phyloP scores from a whole-genome alignment of 2,329 filamentous ascomycete genomes.

The Aspergillus alliaceus region DNA sequence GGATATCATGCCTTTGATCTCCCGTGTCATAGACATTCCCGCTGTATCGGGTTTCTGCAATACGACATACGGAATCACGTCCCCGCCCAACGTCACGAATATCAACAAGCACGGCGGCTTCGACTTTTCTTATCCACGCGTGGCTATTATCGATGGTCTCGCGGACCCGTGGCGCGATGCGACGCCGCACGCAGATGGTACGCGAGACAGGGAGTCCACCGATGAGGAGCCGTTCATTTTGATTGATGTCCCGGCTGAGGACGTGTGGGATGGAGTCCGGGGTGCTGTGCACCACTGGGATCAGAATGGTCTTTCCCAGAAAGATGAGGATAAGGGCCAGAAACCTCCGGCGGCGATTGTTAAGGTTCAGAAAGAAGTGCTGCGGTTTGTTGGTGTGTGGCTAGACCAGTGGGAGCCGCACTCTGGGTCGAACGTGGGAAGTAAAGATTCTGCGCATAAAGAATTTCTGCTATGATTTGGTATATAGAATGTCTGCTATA shows the following conservation, averaged over 20 bases:
- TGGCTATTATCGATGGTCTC: constrained; percentile 76
- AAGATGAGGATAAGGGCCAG: constrained; percentile 48
- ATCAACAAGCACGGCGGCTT: constrained; percentile 79
- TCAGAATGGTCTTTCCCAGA: constrained; percentile 18
- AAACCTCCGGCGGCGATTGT: constrained; percentile 53
- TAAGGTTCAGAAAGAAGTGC: constrained; percentile 59
- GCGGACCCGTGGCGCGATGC: constrained; percentile 78
- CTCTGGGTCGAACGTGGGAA: neutral
- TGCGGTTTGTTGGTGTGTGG: constrained; percentile 67
- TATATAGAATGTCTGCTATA: neutral
- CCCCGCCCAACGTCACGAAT: constrained; percentile 60
- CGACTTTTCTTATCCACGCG: constrained; percentile 69
- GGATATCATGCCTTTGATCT: constrained; percentile 67
- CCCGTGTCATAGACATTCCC: constrained; percentile 65
- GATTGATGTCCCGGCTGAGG: constrained; percentile 45
- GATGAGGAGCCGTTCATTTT: constrained; percentile 69
- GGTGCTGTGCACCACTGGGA: constrained; percentile 75
- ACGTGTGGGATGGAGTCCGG: constrained; percentile 32
- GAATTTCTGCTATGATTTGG: neutral
- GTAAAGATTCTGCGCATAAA: neutral
- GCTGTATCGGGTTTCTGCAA: constrained; percentile 65
- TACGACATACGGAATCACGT: constrained; percentile 68
- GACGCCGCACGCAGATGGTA: constrained; percentile 66
- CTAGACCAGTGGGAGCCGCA: constrained; percentile 56
- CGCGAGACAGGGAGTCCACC: constrained; percentile 59